Evolutionary conservation across 805 yeast genomes (phyloP).

Genomic region (Starmera amethionina): DNA sequence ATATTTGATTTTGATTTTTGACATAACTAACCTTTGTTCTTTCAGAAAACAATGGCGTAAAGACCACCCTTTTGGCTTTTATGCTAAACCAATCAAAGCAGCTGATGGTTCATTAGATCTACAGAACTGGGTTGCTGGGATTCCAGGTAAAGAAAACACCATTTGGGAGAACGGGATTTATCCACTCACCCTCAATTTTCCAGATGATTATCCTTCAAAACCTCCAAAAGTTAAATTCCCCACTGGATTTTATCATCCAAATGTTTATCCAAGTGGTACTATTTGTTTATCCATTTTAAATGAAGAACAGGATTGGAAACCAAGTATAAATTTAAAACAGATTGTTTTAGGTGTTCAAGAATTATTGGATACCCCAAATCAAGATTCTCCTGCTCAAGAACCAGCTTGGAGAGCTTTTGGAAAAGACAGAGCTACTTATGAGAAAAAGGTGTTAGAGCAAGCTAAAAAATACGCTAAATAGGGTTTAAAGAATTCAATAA

Average conservation of each 20-base stretch:
- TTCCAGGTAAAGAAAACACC: conserved; percentile 86
- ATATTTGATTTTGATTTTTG: too few relatives aligned
- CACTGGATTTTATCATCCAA: conserved; percentile 89
- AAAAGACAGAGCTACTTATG: conserved; percentile 59
- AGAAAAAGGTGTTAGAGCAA: conserved; percentile 71
- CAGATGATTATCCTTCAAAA: conserved; percentile 90
- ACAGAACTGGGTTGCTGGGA: conserved; percentile 87
- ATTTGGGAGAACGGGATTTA: conserved; percentile 86
- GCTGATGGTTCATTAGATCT: conserved; percentile 78
- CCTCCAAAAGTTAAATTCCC: conserved; percentile 94
- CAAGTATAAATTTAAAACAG: conserved; percentile 87
- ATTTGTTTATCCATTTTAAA: conserved; percentile 87
- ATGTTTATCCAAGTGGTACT: conserved; percentile 96
- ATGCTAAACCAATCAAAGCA: conserved; percentile 79
- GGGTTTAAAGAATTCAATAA: not conserved
- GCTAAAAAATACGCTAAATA: conserved; percentile 56
- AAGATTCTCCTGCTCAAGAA: conserved; percentile 94
- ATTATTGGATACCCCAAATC: conserved; percentile 81
- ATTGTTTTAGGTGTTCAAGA: conserved; percentile 90
- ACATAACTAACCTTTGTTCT: not conserved
- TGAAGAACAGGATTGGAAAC: conserved; percentile 97
- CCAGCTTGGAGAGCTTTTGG: conserved; percentile 89
- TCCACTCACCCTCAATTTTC: conserved; percentile 74
- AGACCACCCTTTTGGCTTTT: conserved; percentile 97
- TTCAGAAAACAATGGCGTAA: conserved; percentile 91